Conservation (phyloP, 1,139 yeast genomes). For the Starmera stellimalicola region DNA sequence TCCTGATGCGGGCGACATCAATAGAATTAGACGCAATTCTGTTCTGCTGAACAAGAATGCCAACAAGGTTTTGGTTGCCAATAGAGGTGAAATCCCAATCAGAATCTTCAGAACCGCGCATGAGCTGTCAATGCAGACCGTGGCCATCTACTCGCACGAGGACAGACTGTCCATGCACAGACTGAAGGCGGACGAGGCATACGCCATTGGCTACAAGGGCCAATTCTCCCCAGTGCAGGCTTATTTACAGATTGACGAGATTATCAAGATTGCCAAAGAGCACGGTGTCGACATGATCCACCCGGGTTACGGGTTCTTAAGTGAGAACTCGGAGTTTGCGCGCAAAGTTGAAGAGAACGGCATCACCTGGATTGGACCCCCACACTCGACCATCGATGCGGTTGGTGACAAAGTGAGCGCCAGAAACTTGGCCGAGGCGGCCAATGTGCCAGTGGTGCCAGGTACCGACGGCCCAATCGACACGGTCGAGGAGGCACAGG, state of each 20-base stretch:
- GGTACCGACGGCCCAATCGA: slow-evolving; percentile 98
- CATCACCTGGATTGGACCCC: slow-evolving; percentile 95
- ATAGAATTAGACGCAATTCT: slow-evolving; percentile 53
- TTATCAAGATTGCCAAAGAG: slow-evolving; percentile 77
- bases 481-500: slow-evolving; percentile 63
- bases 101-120: slow-evolving; percentile 95
- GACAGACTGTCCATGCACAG: slow-evolving; percentile 94
- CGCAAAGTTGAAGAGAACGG: slow-evolving; percentile 85
- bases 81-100: slow-evolving; percentile 91
- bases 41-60: slow-evolving; percentile 28
- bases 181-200: slow-evolving; percentile 85
- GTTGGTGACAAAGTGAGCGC: slow-evolving; percentile 98
- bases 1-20: slow-evolving; percentile 23
- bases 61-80: slow-evolving; percentile 81
- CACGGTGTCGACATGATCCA: slow-evolving; percentile 94
- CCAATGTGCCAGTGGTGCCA: slow-evolving; percentile 89
- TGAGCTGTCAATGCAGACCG: slow-evolving; percentile 95
- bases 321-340: slow-evolving; percentile 94
- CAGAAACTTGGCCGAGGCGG: slow-evolving; percentile 71
- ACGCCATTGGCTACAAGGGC: slow-evolving; percentile 84
- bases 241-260: slow-evolving; percentile 91
- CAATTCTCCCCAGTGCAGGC: slow-evolving; percentile 95
- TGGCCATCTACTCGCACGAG: slow-evolving; percentile 94
- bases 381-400: slow-evolving; percentile 80
- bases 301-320: slow-evolving; percentile 96